Conservation (phyloP, 805 yeast genomes). For the Candida nanaspora region DNA sequence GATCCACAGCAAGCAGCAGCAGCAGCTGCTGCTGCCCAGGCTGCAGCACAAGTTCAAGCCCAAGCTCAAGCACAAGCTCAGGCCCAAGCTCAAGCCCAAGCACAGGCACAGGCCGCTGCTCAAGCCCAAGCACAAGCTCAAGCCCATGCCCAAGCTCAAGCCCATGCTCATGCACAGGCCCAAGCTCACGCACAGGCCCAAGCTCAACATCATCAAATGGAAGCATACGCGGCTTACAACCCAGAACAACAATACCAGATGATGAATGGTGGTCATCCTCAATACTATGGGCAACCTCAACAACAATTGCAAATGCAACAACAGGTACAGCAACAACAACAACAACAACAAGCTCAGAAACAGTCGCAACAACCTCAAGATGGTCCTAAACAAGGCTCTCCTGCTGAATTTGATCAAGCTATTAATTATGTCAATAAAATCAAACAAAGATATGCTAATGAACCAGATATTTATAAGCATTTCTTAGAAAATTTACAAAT, state of each 20-base stretch:
- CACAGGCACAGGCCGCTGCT: constrained; percentile 14
- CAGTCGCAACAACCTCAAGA: constrained; percentile 8
- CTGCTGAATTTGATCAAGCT: constrained; percentile 95
- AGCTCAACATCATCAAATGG: constrained; percentile 5
- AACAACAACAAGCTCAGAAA: constrained; percentile 4
- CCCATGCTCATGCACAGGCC: constrained; percentile 11
- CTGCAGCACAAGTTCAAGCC: constrained; percentile 7
- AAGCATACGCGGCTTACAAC: constrained; percentile 3
- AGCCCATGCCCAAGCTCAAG: constrained; percentile 9
- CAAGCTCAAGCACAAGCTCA: constrained; percentile 11
- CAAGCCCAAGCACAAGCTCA: constrained; percentile 10
- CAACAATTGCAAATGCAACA: constrained; percentile 7
- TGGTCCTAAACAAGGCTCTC: constrained; percentile 39
- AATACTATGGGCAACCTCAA: constrained; percentile 3
- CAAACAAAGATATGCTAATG: constrained; percentile 85
- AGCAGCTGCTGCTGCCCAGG: constrained; percentile 14
- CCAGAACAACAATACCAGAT: constrained; percentile 8
- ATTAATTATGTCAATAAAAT: constrained; percentile 94
- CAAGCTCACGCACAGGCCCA: constrained; percentile 10
- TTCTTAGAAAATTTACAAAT: constrained; percentile 93
- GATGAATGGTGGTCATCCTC: constrained; percentile 6
- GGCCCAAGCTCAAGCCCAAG: constrained; percentile 2
- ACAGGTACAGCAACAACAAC: constrained; percentile 8
- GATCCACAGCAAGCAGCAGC: constrained; percentile 19
- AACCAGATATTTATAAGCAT: constrained; percentile 93